Conservation (phyloP, 257 asterid genomes). For the Ophiorrhiza pumila region DNA sequence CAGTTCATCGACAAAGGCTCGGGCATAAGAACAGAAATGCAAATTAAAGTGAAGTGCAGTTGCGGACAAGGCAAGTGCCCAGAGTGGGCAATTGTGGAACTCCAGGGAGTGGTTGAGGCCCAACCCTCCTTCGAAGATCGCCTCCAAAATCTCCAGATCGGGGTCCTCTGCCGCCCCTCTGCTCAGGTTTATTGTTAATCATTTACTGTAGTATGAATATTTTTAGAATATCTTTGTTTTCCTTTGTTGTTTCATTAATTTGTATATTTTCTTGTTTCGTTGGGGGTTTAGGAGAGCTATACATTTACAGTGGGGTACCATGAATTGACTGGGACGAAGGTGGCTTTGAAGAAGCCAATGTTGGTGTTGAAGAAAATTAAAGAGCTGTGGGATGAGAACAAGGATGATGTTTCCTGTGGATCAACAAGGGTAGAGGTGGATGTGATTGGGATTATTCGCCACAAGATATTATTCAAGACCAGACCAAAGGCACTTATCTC, state of each 20-base stretch:
- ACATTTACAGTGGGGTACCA: constrained; percentile 87
- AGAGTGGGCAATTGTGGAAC: constrained; percentile 91
- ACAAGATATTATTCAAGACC: constrained; percentile 74
- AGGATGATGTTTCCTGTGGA: constrained; percentile 12
- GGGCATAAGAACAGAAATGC: constrained; percentile 36
- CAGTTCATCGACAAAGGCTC: background rate
- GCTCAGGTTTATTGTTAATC: constrained; percentile 58
- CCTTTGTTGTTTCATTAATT: constrained; percentile 8
- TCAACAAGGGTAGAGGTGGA: constrained; percentile 55
- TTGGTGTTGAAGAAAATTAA: constrained; percentile 76
- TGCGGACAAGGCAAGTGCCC: constrained; percentile 79
- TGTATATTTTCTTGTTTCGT: background rate
- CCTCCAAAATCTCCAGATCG: constrained; percentile 73
- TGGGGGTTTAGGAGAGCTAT: constrained; percentile 53
- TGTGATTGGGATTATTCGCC: constrained; percentile 75
- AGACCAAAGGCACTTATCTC: constrained; percentile 94
- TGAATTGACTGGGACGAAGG: constrained; percentile 76
- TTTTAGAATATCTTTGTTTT: background rate
- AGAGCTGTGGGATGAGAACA: constrained; percentile 25
- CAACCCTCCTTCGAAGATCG: constrained; percentile 56
- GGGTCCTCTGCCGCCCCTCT: constrained; percentile 84
- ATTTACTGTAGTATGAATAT: background rate
- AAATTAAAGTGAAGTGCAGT: constrained; percentile 75
- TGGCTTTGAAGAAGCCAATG: constrained; percentile 79
- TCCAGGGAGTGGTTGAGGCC: constrained; percentile 83